Percentiles rank a stretch among this genome's conserved stretches.
phyloP scores from a whole-genome alignment of 2,329 filamentous ascomycete genomes.

The Aureobasidium leucospermi region DNA sequence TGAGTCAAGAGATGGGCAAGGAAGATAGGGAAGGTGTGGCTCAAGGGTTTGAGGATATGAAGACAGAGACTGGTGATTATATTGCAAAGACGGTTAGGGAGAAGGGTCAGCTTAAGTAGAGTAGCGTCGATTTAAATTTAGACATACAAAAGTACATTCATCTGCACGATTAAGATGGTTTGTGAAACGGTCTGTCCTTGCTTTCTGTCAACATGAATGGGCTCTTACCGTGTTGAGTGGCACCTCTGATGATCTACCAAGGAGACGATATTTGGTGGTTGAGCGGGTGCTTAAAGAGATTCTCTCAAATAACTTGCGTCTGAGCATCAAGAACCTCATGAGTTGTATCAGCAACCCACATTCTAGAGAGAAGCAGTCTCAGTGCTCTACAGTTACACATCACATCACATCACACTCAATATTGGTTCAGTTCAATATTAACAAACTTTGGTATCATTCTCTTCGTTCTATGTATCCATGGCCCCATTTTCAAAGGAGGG shows the following conservation, averaged over 20 bases:
- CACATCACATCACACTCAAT: background rate
- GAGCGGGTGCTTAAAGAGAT: no score
- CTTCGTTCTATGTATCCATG: constrained; percentile 13
- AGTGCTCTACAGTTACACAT: background rate
- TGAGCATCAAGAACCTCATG: no score
- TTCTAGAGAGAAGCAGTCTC: no score
- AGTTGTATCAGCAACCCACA: no score
- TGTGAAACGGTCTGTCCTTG: no score
- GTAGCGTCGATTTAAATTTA: no score
- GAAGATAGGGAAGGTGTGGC: constrained; percentile 52
- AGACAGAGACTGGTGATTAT: constrained; percentile 26
- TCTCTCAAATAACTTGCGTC: no score
- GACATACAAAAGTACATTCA: no score
- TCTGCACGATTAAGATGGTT: background rate
- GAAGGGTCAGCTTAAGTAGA: background rate
- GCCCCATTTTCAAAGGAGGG: background rate
- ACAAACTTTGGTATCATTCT: constrained; percentile 11
- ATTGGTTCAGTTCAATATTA: background rate
- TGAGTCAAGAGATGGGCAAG: constrained; percentile 53
- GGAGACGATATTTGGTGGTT: no score
- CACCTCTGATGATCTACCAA: no score
- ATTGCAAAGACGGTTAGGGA: constrained; percentile 14
- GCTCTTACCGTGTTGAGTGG: no score
- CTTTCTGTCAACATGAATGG: no score
- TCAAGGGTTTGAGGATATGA: constrained; percentile 45